These are phyloP conservation scores for Cladosporium phlei DNA, from an alignment of 2,329 filamentous ascomycete species.

Conservation along the genomic window DNA sequence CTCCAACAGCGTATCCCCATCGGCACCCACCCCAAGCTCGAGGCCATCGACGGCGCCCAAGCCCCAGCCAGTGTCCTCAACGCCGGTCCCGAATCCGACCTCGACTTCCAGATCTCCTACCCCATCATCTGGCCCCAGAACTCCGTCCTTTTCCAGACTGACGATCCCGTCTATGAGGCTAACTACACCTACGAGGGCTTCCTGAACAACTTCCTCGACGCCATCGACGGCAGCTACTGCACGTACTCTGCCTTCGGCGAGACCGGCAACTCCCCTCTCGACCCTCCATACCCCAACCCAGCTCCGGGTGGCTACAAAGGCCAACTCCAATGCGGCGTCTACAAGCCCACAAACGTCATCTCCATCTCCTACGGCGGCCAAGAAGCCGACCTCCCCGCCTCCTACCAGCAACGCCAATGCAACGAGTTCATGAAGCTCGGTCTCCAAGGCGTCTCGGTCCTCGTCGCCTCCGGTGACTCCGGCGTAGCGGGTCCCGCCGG, in stretches of 20 bases:
- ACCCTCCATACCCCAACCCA: constrained; percentile 36
- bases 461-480: constrained; percentile 50
- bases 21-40: constrained; percentile 37
- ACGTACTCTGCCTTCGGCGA: constrained; percentile 47
- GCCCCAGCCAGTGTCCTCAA: constrained; percentile 29
- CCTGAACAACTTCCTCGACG: constrained; percentile 39
- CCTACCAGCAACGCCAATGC: constrained; percentile 51
- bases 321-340: constrained; percentile 42
- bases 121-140: constrained; percentile 50
- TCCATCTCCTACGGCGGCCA: constrained; percentile 52
- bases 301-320: constrained; percentile 35
- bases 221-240: constrained; percentile 43
- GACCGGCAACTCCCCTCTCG: constrained; percentile 38
- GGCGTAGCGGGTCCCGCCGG: constrained; percentile 30
- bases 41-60: constrained; percentile 38
- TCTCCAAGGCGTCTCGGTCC: constrained; percentile 48
- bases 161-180: constrained; percentile 32
- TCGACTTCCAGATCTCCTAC: constrained; percentile 41
- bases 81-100: constrained; percentile 37
- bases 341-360: constrained; percentile 49
- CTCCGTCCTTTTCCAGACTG: constrained; percentile 46
- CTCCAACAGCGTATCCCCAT: constrained; percentile 34
- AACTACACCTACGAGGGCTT: no score
- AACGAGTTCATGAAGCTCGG: constrained; percentile 55
- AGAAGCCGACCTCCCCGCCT: constrained; percentile 45